Evolutionary conservation across 495 filamentous ascomycete species (phyloP), one percentile per base, ranked within the genome.

Genomic region (Apodospora peruviana): DNA sequence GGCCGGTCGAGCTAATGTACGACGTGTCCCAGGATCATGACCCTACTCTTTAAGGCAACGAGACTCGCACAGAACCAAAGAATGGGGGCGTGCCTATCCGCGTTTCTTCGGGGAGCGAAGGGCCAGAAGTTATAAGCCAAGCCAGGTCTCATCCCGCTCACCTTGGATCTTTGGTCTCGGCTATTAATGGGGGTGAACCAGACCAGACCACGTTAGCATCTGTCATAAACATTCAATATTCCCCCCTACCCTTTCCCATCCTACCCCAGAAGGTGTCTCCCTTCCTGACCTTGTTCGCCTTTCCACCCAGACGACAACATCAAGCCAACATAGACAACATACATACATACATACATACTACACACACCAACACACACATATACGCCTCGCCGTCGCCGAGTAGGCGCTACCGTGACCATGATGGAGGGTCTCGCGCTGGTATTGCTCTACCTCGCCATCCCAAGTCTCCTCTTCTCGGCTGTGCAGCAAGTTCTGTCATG

Each of bases 381-480:
- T n/a, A n/a, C n/a, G n/a, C n/a, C n/a, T n/a, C n/a, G n/a, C n/a
- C n/a, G n/a, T n/a, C n/a, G n/a, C n/a, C n/a, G n/a, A n/a, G n/a
- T n/a, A n/a, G n/a, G n/a, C n/a, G n/a, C n/a, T n/a, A n/a, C n/a
- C n/a, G n/a, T n/a, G n/a, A n/a, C 32, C 45, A 59, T 47, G 23
- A 64, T 64, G 61, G 55, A 64, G 50, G 53, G 52, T n/a, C 29
- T 63, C 22, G 36, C 62, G 0, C 47, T 73, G 32, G 34, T 73
- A 8, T 55, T 75, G 16, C 54, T 73, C 34, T 75, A 70, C 51
- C 44, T 75, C 37, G 70, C 70, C 39, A 67, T 73, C 41, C 71
- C 70, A 12, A 65, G 67, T 38, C 57, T 75, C 16, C 38, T 75
- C 27, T 62, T 69, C 42, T 75, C 71, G 2, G 62, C 60, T 16